Evolutionary conservation across 768 basidiomycete genomes (phyloP).

Genomic region (Agaricus subrufescens): DNA sequence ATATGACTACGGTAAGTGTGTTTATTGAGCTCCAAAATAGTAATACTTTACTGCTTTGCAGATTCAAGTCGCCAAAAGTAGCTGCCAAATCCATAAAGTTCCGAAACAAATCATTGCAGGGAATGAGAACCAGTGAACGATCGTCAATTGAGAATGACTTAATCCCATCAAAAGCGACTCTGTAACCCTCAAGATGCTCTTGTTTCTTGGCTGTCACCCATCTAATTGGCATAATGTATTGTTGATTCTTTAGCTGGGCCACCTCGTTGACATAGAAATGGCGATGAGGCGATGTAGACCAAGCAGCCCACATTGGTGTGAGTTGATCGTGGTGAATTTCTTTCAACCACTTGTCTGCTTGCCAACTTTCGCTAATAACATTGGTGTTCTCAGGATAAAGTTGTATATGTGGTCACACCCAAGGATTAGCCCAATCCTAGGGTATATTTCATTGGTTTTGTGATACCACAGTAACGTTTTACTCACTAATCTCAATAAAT

Average conservation of each 20-base stretch:
- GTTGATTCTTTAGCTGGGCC: constrained; percentile 12
- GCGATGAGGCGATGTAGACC: neutral
- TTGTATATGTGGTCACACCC: constrained; percentile 15
- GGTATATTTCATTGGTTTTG: too few relatives aligned
- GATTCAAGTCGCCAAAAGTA: too few relatives aligned
- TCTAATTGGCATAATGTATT: constrained; percentile 14
- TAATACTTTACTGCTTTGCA: neutral
- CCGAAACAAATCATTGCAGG: too few relatives aligned
- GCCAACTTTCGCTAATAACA: constrained; percentile 20
- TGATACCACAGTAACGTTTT: neutral
- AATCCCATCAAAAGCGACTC: too few relatives aligned
- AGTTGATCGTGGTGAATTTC: constrained; percentile 14
- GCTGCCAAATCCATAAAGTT: too few relatives aligned
- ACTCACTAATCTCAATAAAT: constrained; percentile 16
- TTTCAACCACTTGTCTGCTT: constrained; percentile 20
- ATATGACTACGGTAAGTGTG: too few relatives aligned
- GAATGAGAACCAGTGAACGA: too few relatives aligned
- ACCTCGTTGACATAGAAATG: constrained; percentile 25
- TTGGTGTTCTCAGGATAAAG: constrained; percentile 21
- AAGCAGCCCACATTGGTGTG: constrained; percentile 25
- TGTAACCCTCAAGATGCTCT: too few relatives aligned
- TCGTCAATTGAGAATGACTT: too few relatives aligned
- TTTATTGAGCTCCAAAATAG: too few relatives aligned
- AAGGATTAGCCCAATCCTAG: constrained; percentile 25
- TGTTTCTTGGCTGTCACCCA: constrained; percentile 16